Conservation (phyloP, 352 stramenopile genomes). For the Plasmopara halstedii region DNA sequence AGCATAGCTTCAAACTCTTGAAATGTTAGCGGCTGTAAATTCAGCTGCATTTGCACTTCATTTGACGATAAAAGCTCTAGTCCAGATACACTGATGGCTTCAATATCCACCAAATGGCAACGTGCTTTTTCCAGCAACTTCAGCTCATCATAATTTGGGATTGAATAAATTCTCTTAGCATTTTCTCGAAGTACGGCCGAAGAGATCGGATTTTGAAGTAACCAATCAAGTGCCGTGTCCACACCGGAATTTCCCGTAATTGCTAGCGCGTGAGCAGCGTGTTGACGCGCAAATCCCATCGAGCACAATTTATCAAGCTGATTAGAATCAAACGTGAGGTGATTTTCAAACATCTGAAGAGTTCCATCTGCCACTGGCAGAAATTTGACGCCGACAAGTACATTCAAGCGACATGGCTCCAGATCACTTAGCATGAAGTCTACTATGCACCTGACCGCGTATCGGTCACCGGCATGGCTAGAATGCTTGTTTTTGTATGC, state of each 20-base stretch:
- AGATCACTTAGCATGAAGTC: conserved; percentile 50
- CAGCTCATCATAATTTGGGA: conserved; percentile 39
- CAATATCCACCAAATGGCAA: conserved; percentile 32
- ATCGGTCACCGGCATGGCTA: conserved; percentile 28
- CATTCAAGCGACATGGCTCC: conserved; percentile 6
- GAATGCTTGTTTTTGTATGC: conserved; percentile 36
- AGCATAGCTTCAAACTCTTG: conserved; percentile 52
- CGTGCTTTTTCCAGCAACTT: conserved; percentile 30
- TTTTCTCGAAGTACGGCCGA: conserved; percentile 17
- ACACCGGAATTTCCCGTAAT: conserved; percentile 27
- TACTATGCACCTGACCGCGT: conserved; percentile 30
- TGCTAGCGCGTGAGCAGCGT: conserved; percentile 34
- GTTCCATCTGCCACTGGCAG: conserved; percentile 50
- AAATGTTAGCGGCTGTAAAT: conserved; percentile 42
- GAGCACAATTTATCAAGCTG: conserved; percentile 44
- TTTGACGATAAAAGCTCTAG: conserved; percentile 30
- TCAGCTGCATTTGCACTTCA: conserved; percentile 23
- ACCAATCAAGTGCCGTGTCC: conserved; percentile 57
- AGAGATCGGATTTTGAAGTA: conserved; percentile 50
- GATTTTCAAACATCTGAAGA: conserved; percentile 30
- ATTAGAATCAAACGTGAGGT: conserved; percentile 14
- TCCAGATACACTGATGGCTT: conserved; percentile 21
- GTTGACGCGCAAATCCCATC: conserved; percentile 56
- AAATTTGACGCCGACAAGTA: conserved; percentile 43
- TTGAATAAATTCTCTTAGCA: conserved; percentile 25